These are phyloP conservation scores for Neurospora africana DNA, from an alignment of 495 filamentous ascomycete genomes.

Conservation along the genomic window DNA sequence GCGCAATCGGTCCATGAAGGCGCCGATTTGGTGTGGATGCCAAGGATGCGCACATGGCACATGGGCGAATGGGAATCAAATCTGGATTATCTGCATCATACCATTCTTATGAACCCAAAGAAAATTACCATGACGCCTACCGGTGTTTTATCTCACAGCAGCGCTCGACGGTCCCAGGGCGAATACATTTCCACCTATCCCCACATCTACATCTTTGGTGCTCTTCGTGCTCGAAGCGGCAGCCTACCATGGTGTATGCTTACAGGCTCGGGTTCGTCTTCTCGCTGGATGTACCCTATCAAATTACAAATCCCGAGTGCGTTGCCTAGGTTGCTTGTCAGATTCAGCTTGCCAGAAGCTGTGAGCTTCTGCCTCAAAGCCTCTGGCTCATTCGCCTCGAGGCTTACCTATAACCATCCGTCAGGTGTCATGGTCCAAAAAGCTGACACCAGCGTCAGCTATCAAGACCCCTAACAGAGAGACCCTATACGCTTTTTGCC, in stretches of 20 bases:
- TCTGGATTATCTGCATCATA: background rate
- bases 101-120: background rate
- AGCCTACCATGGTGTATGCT: background rate
- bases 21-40: background rate
- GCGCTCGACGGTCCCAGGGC: background rate
- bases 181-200: background rate
- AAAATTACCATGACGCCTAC: background rate
- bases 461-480: no score
- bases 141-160: background rate
- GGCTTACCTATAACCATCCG: background rate
- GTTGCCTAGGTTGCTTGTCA: background rate
- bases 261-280: background rate
- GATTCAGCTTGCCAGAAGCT: background rate
- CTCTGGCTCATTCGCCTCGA: background rate
- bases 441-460: no score
- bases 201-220: background rate
- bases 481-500: no score
- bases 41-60: background rate
- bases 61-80: background rate
- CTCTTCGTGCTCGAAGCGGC: background rate
- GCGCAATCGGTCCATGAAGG: background rate
- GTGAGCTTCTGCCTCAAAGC: no score
- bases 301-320: background rate
- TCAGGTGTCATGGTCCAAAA: background rate
- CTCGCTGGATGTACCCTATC: background rate